A percentile compares a stretch with the other conserved stretches of the same genome.
These are phyloP conservation scores for Wickerhamiella dianesei DNA, from an alignment of 805 yeast genomes.

Conservation along the genomic window DNA sequence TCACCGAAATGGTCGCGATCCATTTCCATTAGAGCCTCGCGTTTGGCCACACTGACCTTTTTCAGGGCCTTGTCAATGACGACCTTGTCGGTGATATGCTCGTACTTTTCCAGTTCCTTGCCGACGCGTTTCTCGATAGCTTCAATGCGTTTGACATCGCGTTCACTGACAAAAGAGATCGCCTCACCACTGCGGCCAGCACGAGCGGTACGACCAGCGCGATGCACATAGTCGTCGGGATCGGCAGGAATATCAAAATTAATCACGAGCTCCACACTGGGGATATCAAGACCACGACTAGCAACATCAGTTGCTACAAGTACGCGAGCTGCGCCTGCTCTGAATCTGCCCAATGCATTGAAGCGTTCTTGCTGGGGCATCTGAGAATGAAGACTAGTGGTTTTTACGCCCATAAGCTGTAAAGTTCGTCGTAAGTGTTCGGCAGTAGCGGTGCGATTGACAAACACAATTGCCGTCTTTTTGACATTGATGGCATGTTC, in stretches of 20 bases:
- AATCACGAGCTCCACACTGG: constrained; percentile 75
- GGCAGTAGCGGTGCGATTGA: constrained; percentile 80
- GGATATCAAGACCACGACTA: constrained; percentile 93
- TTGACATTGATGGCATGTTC: constrained; percentile 48
- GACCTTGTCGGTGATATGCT: constrained; percentile 56
- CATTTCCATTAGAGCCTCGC: constrained; percentile 89
- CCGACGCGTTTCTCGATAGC: constrained; percentile 79
- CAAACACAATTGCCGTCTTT: constrained; percentile 73
- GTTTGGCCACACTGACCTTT: constrained; percentile 63
- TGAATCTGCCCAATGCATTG: constrained; percentile 79
- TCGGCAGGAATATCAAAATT: constrained; percentile 93
- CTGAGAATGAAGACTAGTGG: constrained; percentile 84
- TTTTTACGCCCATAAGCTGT: constrained; percentile 58
- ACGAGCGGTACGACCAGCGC: constrained; percentile 98
- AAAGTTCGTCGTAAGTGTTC: constrained; percentile 73
- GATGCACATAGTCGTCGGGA: constrained; percentile 89
- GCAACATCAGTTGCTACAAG: constrained; percentile 95
- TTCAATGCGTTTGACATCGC: constrained; percentile 66
- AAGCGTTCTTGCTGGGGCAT: constrained; percentile 89
- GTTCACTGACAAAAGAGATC: constrained; percentile 68
- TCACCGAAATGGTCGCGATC: constrained; percentile 84
- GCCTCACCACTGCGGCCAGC: constrained; percentile 87
- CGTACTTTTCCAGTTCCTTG: constrained; percentile 64
- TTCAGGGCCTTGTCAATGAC: constrained; percentile 62
- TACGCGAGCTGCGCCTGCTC: constrained; percentile 88